Conservation (phyloP, 1,284 basidiomycete species). For the Ceratobasidium sp. region DNA sequence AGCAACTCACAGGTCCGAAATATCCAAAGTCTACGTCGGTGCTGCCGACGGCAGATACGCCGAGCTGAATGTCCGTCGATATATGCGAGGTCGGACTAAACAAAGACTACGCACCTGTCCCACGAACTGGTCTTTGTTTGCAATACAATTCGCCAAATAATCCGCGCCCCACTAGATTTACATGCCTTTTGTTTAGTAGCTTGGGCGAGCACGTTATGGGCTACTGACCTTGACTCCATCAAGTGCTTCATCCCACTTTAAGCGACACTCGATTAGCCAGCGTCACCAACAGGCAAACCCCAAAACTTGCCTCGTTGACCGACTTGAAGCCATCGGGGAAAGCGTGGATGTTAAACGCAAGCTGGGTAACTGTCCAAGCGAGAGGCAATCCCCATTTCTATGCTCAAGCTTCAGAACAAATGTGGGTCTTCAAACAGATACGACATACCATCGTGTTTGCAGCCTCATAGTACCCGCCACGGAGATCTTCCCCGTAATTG, state of each 20-base stretch:
- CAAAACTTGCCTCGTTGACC: constrained; percentile 26
- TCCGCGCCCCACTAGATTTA: constrained; percentile 39
- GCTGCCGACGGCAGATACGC: constrained; percentile 38
- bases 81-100: neutral
- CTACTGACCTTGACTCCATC: constrained; percentile 41
- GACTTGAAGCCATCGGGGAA: constrained; percentile 36
- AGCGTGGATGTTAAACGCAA: constrained; percentile 40
- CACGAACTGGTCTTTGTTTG: constrained; percentile 39
- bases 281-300: too few relatives aligned
- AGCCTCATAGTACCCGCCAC: constrained; percentile 41
- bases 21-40: constrained; percentile 42
- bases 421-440: neutral
- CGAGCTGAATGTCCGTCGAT: constrained; percentile 26
- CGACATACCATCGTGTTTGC: constrained; percentile 41
- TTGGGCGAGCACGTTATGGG: neutral
- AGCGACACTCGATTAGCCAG: neutral
- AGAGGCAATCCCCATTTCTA: constrained; percentile 43
- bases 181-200: neutral
- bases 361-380: constrained; percentile 41
- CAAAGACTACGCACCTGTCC: constrained; percentile 36
- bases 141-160: constrained; percentile 41
- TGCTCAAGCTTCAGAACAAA: neutral
- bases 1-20: constrained; percentile 39
- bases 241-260: constrained; percentile 36
- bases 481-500: constrained; percentile 36